A percentile compares a stretch with the other conserved stretches of the same genome.
These are phyloP conservation scores for Euphorbia celastroides DNA, from an alignment of 441 rosid species.

Conservation along the genomic window DNA sequence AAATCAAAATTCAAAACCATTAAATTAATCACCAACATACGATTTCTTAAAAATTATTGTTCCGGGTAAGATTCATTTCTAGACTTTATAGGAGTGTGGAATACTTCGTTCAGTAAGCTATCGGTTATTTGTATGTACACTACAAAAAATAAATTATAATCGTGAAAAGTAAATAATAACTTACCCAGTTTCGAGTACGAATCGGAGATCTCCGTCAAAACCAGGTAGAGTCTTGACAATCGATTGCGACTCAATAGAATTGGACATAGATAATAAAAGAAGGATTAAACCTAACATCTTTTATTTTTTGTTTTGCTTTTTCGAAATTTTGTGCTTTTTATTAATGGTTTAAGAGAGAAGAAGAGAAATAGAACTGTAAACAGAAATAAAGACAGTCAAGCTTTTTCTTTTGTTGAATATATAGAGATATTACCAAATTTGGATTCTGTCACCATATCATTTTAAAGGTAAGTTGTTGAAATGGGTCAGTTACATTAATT, in stretches of 20 bases:
- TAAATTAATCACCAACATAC: too few relatives aligned
- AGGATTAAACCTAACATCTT: not conserved
- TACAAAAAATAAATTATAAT: not conserved
- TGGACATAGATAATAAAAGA: not conserved
- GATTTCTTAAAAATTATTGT: too few relatives aligned
- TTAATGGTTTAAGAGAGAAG: not conserved
- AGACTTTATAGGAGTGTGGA: too few relatives aligned
- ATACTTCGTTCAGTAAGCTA: too few relatives aligned
- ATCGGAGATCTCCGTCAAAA: conserved; percentile 13
- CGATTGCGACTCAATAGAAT: not conserved
- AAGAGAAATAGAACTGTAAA: not conserved
- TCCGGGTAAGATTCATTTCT: too few relatives aligned
- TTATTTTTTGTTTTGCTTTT: not conserved
- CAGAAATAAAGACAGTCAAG: not conserved
- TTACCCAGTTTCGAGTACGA: conserved; percentile 16
- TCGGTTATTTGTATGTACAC: too few relatives aligned
- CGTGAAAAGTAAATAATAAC: not conserved
- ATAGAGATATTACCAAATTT: too few relatives aligned
- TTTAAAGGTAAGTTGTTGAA: too few relatives aligned
- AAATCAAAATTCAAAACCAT: not conserved
- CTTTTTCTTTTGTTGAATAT: too few relatives aligned
- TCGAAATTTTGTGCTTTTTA: not conserved
- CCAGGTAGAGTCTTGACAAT: conserved; percentile 14
- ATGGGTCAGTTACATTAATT: too few relatives aligned
- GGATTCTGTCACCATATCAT: too few relatives aligned